These are phyloP conservation scores for Metarhizium rileyi DNA, from an alignment of 2,329 filamentous ascomycete species.

Conservation along the genomic window DNA sequence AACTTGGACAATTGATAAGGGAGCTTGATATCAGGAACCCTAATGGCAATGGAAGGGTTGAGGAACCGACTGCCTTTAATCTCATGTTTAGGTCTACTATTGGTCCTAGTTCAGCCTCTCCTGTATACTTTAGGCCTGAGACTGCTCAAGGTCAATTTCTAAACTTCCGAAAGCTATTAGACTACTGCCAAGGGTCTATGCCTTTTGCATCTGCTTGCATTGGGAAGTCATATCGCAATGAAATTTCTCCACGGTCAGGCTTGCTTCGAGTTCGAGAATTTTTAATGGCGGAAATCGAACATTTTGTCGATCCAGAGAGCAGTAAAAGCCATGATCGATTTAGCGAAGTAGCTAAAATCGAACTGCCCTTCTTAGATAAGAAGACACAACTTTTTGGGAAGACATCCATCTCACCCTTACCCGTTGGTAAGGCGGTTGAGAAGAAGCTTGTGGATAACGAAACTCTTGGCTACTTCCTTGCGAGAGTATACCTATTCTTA, in stretches of 20 bases:
- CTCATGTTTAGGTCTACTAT: slow-evolving; percentile 98
- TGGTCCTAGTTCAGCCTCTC: slow-evolving; percentile 78
- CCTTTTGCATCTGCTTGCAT: slow-evolving; percentile 96
- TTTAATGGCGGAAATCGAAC: slow-evolving; percentile 97
- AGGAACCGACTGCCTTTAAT: slow-evolving; percentile 84
- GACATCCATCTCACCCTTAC: slow-evolving; percentile 61
- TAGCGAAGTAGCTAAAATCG: slow-evolving; percentile 69
- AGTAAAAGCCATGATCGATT: slow-evolving; percentile 94
- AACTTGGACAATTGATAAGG: slow-evolving; percentile 78
- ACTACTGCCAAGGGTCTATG: slow-evolving; percentile 92
- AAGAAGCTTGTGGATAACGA: slow-evolving; percentile 56
- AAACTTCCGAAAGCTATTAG: slow-evolving; percentile 91
- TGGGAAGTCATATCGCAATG: slow-evolving; percentile 96
- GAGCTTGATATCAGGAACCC: slow-evolving; percentile 91
- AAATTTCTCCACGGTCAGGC: slow-evolving; percentile 88
- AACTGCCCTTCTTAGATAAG: slow-evolving; percentile 76
- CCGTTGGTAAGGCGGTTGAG: slow-evolving; percentile 69
- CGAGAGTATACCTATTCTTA: slow-evolving; percentile 54
- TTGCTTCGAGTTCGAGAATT: slow-evolving; percentile 93
- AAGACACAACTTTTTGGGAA: slow-evolving; percentile 80
- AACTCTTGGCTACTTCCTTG: slow-evolving; percentile 60
- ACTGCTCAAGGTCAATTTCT: slow-evolving; percentile 97
- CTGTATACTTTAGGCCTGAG: slow-evolving; percentile 83
- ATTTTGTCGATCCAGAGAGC: slow-evolving; percentile 88
- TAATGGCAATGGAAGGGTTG: slow-evolving; percentile 63